Evolutionary conservation across 345 rosid genomes (phyloP).

Genomic region (Turritis glabra): DNA sequence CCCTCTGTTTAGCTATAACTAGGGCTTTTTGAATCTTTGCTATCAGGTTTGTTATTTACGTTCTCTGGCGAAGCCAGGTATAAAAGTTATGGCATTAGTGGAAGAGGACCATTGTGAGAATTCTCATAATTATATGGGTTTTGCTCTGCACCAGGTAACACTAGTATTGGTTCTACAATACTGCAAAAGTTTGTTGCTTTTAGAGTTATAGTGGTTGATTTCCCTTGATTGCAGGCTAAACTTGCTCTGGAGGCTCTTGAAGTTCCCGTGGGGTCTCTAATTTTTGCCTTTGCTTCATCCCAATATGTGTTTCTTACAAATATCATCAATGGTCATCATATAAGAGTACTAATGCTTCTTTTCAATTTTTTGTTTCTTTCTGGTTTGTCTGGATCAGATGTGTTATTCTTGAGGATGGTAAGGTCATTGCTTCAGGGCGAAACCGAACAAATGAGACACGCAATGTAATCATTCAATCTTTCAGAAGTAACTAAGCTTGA

Average conservation of each 20-base stretch:
- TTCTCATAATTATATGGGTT: conserved; percentile 49
- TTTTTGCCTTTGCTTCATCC: background rate
- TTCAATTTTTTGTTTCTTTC: background rate
- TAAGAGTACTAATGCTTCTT: background rate
- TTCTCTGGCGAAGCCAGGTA: background rate
- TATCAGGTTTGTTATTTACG: background rate
- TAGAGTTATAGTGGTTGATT: background rate
- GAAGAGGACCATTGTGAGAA: conserved; percentile 19
- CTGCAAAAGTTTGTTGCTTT: background rate
- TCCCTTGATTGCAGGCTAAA: conserved; percentile 54
- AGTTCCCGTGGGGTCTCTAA: conserved; percentile 72
- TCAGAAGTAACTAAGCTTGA: background rate
- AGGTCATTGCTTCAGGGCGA: conserved; percentile 60
- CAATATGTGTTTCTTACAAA: conserved; percentile 2
- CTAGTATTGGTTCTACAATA: background rate
- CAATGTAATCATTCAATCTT: conserved; percentile 40
- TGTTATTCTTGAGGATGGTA: conserved; percentile 53
- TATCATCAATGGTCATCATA: background rate
- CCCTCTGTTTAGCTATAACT: background rate
- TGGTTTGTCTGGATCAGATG: conserved; percentile 46
- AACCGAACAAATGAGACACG: conserved; percentile 67
- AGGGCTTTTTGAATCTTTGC: background rate
- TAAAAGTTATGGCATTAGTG: conserved; percentile 35
- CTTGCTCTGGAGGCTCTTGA: conserved; percentile 76
- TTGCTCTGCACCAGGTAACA: conserved; percentile 59